Conservation (phyloP, 129 eudicot genomes). For the Flaveria ramosissima region DNA sequence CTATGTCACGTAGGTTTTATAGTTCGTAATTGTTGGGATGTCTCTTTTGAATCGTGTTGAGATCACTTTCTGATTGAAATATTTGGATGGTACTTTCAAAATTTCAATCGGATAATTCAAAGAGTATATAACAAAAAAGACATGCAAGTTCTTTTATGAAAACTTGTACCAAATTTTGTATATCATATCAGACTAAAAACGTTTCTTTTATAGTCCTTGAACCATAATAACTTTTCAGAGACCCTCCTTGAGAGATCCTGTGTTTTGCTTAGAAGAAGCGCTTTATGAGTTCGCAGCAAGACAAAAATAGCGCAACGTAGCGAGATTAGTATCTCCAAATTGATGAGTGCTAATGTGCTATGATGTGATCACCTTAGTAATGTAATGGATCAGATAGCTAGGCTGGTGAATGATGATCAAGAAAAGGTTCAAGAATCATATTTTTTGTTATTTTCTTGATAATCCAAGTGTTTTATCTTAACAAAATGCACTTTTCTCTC, state of each 20-base stretch:
- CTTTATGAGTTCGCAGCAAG: neutral
- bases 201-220: no score
- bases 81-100: no score
- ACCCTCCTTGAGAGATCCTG: neutral
- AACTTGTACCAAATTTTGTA: no score
- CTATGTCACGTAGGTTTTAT: no score
- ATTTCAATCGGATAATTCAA: no score
- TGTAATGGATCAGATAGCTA: neutral
- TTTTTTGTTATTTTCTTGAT: neutral
- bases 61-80: no score
- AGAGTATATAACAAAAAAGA: no score
- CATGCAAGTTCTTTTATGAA: no score
- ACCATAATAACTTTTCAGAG: neutral
- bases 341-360: neutral
- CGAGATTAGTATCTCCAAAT: neutral
- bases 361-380: neutral
- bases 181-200: no score
- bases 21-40: no score
- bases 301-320: no score
- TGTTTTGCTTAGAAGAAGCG: neutral
- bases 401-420: neutral
- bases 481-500: constrained; percentile 1
- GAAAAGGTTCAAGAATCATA: neutral
- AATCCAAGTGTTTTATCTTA: neutral
- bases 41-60: no score